Percentiles rank a stretch among this genome's conserved stretches.
phyloP scores from a whole-genome alignment of 176 grass and related monocot species.

The Paspalum notatum region DNA sequence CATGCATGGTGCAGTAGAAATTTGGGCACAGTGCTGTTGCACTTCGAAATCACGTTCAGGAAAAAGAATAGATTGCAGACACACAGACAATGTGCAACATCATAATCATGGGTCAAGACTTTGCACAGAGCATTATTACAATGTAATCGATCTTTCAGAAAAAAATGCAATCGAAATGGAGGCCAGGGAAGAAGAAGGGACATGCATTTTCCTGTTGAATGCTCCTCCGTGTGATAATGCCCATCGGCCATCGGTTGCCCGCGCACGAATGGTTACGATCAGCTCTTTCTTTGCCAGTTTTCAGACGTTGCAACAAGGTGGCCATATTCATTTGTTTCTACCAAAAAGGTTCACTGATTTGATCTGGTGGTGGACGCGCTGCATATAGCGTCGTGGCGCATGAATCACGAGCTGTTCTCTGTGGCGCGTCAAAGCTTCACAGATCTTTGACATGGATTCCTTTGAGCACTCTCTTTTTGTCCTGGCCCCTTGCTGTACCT shows the following conservation, averaged over 20 bases:
- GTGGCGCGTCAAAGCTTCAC: slow-evolving; percentile 10
- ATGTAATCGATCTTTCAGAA: slow-evolving; percentile 5
- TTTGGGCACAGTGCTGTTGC: background rate
- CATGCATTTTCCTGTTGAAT: background rate
- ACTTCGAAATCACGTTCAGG: no score
- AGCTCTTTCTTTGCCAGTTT: background rate
- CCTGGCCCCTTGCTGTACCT: background rate
- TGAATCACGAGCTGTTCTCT: slow-evolving; percentile 29
- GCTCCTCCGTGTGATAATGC: background rate
- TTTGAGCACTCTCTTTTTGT: background rate
- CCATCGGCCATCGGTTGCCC: slow-evolving; percentile 24
- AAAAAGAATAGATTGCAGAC: no score
- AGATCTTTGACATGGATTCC: slow-evolving; percentile 26
- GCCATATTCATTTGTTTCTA: slow-evolving; percentile 21
- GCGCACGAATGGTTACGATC: background rate
- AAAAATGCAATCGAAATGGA: slow-evolving; percentile 6
- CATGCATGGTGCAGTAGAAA: background rate
- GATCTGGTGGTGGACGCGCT: background rate
- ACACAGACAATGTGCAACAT: no score
- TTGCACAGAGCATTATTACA: background rate
- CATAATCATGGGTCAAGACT: slow-evolving; percentile 17
- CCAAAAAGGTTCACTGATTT: background rate
- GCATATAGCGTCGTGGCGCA: background rate
- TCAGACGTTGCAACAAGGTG: slow-evolving; percentile 16
- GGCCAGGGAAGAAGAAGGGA: background rate